Evolutionary conservation across 164 flowering plant genomes (phyloP).

Genomic region (Brasenia schreberi): DNA sequence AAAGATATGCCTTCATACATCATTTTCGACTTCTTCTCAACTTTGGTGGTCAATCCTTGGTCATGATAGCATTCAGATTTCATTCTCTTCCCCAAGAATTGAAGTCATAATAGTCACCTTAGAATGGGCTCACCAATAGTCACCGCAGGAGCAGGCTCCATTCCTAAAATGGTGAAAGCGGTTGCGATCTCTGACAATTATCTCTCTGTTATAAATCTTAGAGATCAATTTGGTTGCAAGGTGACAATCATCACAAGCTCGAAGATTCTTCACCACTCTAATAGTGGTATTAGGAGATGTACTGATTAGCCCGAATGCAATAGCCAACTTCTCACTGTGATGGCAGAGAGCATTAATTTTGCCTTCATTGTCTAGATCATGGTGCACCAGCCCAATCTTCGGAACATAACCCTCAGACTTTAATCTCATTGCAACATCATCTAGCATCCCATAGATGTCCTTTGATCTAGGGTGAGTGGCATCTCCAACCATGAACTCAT

Average conservation of each 20-base stretch:
- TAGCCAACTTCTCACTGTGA: slow-evolving; percentile 14
- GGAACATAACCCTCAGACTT: slow-evolving; percentile 10
- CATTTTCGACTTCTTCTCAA: no score
- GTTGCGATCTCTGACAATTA: slow-evolving; percentile 8
- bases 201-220: slow-evolving; percentile 6
- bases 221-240: slow-evolving; percentile 8
- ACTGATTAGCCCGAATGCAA: slow-evolving; percentile 10
- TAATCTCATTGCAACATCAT: slow-evolving; percentile 5
- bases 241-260: slow-evolving; percentile 15
- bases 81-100: no score
- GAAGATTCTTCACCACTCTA: slow-evolving; percentile 13
- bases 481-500: slow-evolving; percentile 15
- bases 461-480: slow-evolving; percentile 6
- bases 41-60: no score
- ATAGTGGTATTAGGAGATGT: slow-evolving; percentile 5
- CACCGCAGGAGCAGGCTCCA: slow-evolving; percentile 8
- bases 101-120: no score
- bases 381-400: slow-evolving; percentile 7
- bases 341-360: slow-evolving; percentile 7
- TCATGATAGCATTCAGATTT: no score
- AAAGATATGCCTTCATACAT: no score
- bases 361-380: slow-evolving; percentile 9
- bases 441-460: slow-evolving; percentile 13
- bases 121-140: slow-evolving; percentile 7
- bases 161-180: slow-evolving; percentile 13